Evolutionary conservation across 257 asterid species (phyloP).

Genomic region (Primulina tabacum): DNA sequence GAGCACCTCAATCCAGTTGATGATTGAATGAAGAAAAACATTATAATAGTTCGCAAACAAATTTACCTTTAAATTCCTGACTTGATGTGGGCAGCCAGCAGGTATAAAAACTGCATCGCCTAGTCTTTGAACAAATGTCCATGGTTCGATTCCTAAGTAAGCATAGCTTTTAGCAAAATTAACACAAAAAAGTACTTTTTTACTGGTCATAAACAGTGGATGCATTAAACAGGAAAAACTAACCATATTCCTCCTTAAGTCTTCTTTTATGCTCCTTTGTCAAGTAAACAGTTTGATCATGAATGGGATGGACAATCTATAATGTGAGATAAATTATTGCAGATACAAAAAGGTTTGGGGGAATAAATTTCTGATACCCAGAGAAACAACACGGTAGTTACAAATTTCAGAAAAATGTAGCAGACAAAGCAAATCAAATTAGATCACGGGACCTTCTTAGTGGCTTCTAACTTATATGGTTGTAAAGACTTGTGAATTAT

Average conservation of each 20-base stretch:
- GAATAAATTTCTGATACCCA: slow-evolving; percentile 7
- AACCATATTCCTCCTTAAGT: slow-evolving; percentile 85
- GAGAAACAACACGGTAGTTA: neutral
- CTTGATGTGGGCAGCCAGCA: slow-evolving; percentile 96
- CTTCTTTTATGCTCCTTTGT: slow-evolving; percentile 67
- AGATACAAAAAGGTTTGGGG: neutral
- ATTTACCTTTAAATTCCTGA: slow-evolving; percentile 75
- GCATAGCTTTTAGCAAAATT: slow-evolving; percentile 18
- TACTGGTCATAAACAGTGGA: slow-evolving; percentile 9
- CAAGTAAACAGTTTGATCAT: slow-evolving; percentile 82
- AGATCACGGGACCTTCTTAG: neutral
- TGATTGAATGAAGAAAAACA: neutral
- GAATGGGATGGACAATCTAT: slow-evolving; percentile 84
- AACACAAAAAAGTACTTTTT: neutral
- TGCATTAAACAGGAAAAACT: slow-evolving; percentile 26
- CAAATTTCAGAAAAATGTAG: neutral
- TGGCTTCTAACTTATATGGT: slow-evolving; percentile 5
- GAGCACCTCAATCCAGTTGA: no score
- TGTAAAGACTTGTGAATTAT: slow-evolving; percentile 6
- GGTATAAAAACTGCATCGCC: slow-evolving; percentile 92
- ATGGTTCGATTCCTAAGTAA: slow-evolving; percentile 73
- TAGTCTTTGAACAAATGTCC: slow-evolving; percentile 78
- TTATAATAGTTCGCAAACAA: neutral
- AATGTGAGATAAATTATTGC: slow-evolving; percentile 1
- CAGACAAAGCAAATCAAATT: neutral